Conservation (phyloP, 192 early-diverging fungal genomes). For the Rhizoclosmatium globosum region DNA sequence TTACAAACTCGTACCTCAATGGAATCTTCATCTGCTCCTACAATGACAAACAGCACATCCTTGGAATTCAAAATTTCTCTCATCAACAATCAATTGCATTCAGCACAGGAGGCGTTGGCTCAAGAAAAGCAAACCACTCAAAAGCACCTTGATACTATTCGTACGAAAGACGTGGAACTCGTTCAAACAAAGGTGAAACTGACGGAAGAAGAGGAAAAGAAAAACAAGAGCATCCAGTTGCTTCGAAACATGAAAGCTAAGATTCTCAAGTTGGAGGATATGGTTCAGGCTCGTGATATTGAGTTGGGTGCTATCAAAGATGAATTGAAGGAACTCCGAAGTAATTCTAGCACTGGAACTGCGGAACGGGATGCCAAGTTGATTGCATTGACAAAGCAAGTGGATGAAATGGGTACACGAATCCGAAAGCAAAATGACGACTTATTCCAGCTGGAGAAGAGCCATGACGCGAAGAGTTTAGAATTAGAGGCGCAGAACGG, state of each 20-base stretch:
- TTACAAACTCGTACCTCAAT: neutral
- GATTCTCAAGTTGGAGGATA: slow-evolving; percentile 63
- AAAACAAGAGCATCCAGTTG: slow-evolving; percentile 63
- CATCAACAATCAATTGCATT: slow-evolving; percentile 23
- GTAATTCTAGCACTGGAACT: slow-evolving; percentile 27
- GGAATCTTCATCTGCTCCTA: neutral
- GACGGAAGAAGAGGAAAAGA: slow-evolving; percentile 64
- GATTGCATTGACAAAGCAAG: slow-evolving; percentile 49
- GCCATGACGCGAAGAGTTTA: slow-evolving; percentile 21
- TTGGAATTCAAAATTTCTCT: slow-evolving; percentile 17
- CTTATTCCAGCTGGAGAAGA: slow-evolving; percentile 34
- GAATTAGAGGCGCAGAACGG: slow-evolving; percentile 9
- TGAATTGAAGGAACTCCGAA: slow-evolving; percentile 38
- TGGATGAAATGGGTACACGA: slow-evolving; percentile 55
- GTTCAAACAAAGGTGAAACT: slow-evolving; percentile 38
- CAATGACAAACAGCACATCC: neutral
- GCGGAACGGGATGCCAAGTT: slow-evolving; percentile 51
- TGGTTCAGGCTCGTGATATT: slow-evolving; percentile 42
- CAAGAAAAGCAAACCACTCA: slow-evolving; percentile 47
- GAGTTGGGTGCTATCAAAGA: slow-evolving; percentile 39
- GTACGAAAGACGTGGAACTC: slow-evolving; percentile 15
- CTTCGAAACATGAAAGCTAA: slow-evolving; percentile 62
- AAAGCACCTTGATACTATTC: slow-evolving; percentile 35
- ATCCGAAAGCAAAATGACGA: slow-evolving; percentile 47
- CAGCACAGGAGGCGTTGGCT: slow-evolving; percentile 41